phyloP scores from a whole-genome alignment of 192 early-diverging fungal species.

The Coemansia sp. region DNA sequence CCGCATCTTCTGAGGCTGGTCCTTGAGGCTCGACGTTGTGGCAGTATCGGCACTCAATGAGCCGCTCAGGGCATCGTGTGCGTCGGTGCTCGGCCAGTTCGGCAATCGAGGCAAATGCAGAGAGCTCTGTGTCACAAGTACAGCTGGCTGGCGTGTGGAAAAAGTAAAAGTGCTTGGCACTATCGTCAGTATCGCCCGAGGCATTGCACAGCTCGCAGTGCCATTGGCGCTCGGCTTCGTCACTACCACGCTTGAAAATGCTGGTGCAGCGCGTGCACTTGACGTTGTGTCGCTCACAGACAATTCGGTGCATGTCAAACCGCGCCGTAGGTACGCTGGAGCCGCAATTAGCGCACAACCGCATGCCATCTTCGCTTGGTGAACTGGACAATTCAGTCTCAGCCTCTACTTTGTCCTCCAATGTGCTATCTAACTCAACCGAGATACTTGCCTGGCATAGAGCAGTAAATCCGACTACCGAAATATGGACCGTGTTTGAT shows the following conservation, averaged over 20 bases:
- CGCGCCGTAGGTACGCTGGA: slow-evolving; percentile 62
- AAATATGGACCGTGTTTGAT: slow-evolving; percentile 16
- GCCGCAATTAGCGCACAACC: slow-evolving; percentile 67
- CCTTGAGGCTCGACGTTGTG: slow-evolving; percentile 71
- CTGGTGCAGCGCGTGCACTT: slow-evolving; percentile 62
- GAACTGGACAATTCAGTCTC: no score
- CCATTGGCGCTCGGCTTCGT: slow-evolving; percentile 70
- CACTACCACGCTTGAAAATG: slow-evolving; percentile 64
- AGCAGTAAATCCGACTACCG: slow-evolving; percentile 13
- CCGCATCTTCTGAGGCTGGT: slow-evolving; percentile 42
- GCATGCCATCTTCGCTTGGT: neutral
- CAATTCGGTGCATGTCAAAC: slow-evolving; percentile 67
- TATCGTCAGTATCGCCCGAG: slow-evolving; percentile 50
- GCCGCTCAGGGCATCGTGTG: slow-evolving; percentile 63
- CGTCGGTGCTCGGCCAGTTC: slow-evolving; percentile 67
- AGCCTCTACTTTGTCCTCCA: slow-evolving; percentile 7
- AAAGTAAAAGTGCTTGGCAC: slow-evolving; percentile 67
- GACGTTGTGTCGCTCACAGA: slow-evolving; percentile 80
- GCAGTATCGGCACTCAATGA: slow-evolving; percentile 85
- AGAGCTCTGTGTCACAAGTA: slow-evolving; percentile 52
- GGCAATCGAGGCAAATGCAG: slow-evolving; percentile 32
- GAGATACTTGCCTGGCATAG: slow-evolving; percentile 12
- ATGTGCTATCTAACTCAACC: slow-evolving; percentile 23
- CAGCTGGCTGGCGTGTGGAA: slow-evolving; percentile 63
- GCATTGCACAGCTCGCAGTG: slow-evolving; percentile 74